phyloP scores from a whole-genome alignment of 169 alveolate species.

The Eimeria sp. region DNA sequence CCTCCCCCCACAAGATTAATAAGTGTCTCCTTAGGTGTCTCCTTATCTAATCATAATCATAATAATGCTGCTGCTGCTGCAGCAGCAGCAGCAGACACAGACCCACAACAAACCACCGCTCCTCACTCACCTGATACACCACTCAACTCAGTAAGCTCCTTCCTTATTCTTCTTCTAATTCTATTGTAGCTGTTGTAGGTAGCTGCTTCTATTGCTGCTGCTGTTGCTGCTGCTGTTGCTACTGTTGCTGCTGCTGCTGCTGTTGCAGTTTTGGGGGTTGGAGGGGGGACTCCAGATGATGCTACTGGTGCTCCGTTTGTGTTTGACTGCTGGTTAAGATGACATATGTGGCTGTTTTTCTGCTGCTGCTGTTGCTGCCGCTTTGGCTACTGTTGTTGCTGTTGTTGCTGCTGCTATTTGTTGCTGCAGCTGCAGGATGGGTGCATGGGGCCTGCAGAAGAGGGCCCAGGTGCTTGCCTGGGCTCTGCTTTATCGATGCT shows the following conservation, averaged over 20 bases:
- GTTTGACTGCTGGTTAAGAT: no score
- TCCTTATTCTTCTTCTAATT: neutral
- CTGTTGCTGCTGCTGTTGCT: neutral
- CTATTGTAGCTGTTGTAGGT: neutral
- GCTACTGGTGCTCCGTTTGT: neutral
- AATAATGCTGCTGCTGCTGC: neutral
- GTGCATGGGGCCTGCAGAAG: neutral
- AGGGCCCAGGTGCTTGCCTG: neutral
- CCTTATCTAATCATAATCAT: neutral
- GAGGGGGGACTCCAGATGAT: neutral
- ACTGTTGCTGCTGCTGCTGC: constrained; percentile 2
- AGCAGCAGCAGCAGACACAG: neutral
- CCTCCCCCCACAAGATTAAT: neutral
- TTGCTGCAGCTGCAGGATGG: constrained; percentile 26
- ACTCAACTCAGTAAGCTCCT: neutral
- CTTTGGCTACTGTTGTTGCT: neutral
- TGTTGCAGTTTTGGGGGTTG: neutral
- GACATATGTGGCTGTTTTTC: neutral
- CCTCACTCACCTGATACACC: constrained; percentile 10
- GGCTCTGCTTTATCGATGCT: constrained; percentile 12
- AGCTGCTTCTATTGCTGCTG: neutral
- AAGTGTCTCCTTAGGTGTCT: neutral
- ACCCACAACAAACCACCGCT: neutral
- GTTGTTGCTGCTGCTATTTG: neutral
- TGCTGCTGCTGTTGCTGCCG: neutral